phyloP scores from a whole-genome alignment of 1,284 basidiomycete genomes.

The Trichosporon sp. region DNA sequence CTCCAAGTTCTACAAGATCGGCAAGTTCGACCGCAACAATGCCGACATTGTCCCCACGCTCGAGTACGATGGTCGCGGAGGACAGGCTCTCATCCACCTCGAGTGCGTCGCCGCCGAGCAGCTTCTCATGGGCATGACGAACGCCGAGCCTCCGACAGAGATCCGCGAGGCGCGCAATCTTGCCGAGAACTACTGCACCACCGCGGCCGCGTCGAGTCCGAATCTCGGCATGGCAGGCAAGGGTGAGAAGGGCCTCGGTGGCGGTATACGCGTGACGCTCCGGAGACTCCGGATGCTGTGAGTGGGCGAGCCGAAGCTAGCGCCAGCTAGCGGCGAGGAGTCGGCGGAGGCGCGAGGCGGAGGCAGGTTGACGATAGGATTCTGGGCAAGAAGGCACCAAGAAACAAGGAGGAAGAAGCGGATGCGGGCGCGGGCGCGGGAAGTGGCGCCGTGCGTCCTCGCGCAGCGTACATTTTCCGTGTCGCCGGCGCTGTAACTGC shows the following conservation, averaged over 20 bases:
- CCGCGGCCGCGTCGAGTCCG: not conserved
- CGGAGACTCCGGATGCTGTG: conserved; percentile 15
- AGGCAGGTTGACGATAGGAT: conserved; percentile 10
- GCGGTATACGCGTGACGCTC: conserved; percentile 2
- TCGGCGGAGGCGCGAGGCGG: not conserved
- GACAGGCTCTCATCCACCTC: conserved; percentile 13
- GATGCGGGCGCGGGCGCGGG: not conserved
- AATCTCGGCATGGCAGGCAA: conserved; percentile 4
- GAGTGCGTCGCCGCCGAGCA: conserved; percentile 14
- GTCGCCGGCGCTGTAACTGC: not conserved
- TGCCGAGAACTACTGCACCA: not conserved
- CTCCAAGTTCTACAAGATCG: conserved; percentile 16
- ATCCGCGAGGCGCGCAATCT: not conserved
- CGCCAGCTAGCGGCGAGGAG: not conserved
- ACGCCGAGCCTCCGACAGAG: not conserved
- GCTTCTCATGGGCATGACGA: not conserved
- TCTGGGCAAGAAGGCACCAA: not conserved
- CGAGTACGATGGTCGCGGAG: conserved; percentile 2
- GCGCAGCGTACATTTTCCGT: no score
- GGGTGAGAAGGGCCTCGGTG: conserved; percentile 5
- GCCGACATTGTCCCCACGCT: conserved; percentile 14
- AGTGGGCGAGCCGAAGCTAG: not conserved
- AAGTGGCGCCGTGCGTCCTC: not conserved
- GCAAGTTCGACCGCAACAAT: conserved; percentile 15
- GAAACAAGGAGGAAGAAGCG: not conserved